A percentile compares a stretch with the other conserved stretches of the same genome.
Evolutionary conservation across 495 filamentous ascomycete genomes (phyloP).

Genomic region (Podospora pseudocomata): DNA sequence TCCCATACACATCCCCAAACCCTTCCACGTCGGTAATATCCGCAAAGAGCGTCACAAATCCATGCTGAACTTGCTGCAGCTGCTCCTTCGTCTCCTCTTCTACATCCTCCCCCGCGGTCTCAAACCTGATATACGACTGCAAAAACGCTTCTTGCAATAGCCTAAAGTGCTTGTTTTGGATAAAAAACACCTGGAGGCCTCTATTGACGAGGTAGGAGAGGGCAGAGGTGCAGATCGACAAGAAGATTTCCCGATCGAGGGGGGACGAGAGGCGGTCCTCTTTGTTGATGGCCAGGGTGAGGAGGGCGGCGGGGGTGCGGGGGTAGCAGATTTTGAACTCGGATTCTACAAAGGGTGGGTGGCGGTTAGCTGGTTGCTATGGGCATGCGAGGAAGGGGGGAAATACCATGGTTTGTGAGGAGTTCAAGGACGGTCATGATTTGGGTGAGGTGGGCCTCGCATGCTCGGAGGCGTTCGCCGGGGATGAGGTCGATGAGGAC

Average conservation of each 20-base stretch:
- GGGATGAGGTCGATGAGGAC: conserved; percentile 40
- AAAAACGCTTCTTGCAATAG: conserved; percentile 35
- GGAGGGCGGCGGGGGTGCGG: conserved; percentile 32
- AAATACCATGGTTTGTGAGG: conserved; percentile 44
- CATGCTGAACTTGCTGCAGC: conserved; percentile 51
- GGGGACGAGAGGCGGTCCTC: conserved; percentile 7
- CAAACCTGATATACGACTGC: conserved; percentile 29
- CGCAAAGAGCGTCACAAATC: conserved; percentile 56
- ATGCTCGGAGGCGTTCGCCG: conserved; percentile 31
- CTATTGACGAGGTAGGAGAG: conserved; percentile 42
- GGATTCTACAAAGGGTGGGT: conserved; percentile 22
- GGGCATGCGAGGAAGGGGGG: no score
- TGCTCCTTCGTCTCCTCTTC: conserved; percentile 46
- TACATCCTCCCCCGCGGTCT: conserved; percentile 28
- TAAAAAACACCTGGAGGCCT: conserved; percentile 42
- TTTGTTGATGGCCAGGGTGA: conserved; percentile 29
- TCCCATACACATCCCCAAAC: conserved; percentile 21
- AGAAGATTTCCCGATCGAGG: conserved; percentile 36
- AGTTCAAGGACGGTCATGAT: conserved; percentile 49
- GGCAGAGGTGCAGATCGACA: conserved; percentile 34
- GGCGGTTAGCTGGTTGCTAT: background rate
- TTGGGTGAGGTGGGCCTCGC: conserved; percentile 33
- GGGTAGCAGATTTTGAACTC: conserved; percentile 37
- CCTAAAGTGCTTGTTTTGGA: conserved; percentile 33
- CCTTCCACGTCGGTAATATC: conserved; percentile 53